phyloP scores from a whole-genome alignment of 129 eudicot genomes.

The Artemisia annua region DNA sequence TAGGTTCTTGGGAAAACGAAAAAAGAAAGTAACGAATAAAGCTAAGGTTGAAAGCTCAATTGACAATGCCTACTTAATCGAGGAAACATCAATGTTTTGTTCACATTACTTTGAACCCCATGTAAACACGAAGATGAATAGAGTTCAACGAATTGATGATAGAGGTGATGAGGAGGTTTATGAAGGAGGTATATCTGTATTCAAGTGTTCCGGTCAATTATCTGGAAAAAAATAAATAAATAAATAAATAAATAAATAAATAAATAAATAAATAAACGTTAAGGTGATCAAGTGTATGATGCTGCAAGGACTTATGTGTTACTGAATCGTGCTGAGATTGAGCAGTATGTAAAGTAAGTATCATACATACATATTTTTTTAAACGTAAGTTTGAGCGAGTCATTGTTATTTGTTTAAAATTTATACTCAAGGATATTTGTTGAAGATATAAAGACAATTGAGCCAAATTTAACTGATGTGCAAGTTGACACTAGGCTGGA shows the following conservation, averaged over 20 bases:
- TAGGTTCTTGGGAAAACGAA: not conserved
- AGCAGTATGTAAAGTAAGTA: not conserved
- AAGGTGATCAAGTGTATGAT: not conserved
- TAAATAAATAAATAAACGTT: no score
- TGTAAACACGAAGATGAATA: no score
- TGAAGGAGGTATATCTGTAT: not conserved
- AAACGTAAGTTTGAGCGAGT: not conserved
- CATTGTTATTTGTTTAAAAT: not conserved
- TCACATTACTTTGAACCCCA: no score
- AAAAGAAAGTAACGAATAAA: no score
- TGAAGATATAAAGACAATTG: not conserved
- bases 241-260: no score
- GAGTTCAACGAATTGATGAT: not conserved
- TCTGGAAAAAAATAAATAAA: no score
- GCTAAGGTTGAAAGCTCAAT: no score
- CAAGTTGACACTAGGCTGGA: not conserved
- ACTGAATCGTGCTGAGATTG: conserved; percentile 3
- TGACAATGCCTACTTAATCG: no score
- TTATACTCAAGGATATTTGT: not conserved
- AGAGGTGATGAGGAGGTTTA: no score
- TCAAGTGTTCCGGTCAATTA: not conserved
- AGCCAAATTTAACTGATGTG: not conserved
- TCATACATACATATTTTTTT: not conserved
- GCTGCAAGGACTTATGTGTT: not conserved
- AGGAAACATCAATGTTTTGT: no score